phyloP scores from a whole-genome alignment of 164 flowering plant species.

The Paratinospora sagittata region DNA sequence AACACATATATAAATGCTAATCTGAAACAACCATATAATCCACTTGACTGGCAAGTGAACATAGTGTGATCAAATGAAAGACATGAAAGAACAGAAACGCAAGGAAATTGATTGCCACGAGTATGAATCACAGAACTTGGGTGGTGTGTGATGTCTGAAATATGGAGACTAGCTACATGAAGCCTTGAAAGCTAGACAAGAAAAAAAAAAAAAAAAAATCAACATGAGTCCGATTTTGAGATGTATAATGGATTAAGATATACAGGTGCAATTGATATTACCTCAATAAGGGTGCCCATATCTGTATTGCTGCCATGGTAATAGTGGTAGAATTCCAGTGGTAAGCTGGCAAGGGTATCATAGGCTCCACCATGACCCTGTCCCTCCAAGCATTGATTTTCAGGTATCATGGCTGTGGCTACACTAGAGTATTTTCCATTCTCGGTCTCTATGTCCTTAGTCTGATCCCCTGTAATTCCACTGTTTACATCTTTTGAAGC shows the following conservation, averaged over 20 bases:
- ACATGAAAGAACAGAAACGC: background rate
- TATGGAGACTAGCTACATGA: background rate
- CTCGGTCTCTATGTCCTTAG: conserved; percentile 16
- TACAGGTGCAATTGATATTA: conserved; percentile 18
- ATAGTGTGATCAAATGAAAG: background rate
- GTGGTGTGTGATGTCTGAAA: too few species aligned
- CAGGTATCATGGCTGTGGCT: conserved; percentile 23
- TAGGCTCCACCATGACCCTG: conserved; percentile 33
- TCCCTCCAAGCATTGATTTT: conserved; percentile 25
- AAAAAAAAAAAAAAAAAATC: background rate
- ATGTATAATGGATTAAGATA: background rate
- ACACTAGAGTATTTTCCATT: conserved; percentile 11
- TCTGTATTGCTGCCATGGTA: conserved; percentile 92
- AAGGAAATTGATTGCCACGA: background rate
- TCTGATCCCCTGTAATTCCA: conserved; percentile 19
- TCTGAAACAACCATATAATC: too few species aligned
- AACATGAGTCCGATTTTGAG: background rate
- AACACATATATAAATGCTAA: too few species aligned
- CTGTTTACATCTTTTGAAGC: conserved; percentile 23
- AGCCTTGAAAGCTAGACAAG: background rate
- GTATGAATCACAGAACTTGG: background rate
- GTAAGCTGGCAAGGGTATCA: conserved; percentile 53
- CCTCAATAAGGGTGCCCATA: conserved; percentile 96
- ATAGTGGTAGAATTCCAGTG: conserved; percentile 85
- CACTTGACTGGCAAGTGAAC: too few species aligned